A percentile compares a stretch with the other conserved stretches of the same genome.
Evolutionary conservation across 2,329 filamentous ascomycete genomes (phyloP).

Genomic region (Pseudopyricularia javanii): DNA sequence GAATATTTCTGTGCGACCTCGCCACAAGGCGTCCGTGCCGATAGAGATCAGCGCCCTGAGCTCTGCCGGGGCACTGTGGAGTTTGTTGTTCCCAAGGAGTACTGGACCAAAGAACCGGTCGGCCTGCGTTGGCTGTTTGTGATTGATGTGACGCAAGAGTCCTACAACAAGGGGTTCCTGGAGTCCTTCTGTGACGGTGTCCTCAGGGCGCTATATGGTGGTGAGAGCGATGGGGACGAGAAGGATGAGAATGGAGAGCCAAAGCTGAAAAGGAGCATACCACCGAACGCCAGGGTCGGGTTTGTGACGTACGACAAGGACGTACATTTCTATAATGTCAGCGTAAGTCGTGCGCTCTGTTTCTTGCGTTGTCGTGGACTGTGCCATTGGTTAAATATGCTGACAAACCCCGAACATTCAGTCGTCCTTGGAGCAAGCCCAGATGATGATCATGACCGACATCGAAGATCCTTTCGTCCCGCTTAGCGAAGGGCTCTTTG

Average conservation of each 20-base stretch:
- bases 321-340: slow-evolving; percentile 95
- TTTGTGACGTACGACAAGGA: slow-evolving; percentile 96
- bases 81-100: slow-evolving; percentile 94
- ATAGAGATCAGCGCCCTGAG: slow-evolving; percentile 81
- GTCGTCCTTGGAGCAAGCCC: slow-evolving; percentile 69
- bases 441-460: slow-evolving; percentile 98
- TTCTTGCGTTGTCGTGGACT: background rate
- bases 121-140: slow-evolving; percentile 81
- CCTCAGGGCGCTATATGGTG: slow-evolving; percentile 69
- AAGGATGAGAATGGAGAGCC: slow-evolving; percentile 40
- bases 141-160: slow-evolving; percentile 86
- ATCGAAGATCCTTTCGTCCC: slow-evolving; percentile 94
- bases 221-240: slow-evolving; percentile 33
- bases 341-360: slow-evolving; percentile 37
- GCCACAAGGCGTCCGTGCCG: slow-evolving; percentile 73
- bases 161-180: slow-evolving; percentile 80
- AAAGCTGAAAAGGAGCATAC: slow-evolving; percentile 48
- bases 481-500: slow-evolving; percentile 81
- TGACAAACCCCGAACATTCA: slow-evolving; percentile 16
- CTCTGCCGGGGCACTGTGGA: slow-evolving; percentile 87
- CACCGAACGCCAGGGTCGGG: slow-evolving; percentile 73
- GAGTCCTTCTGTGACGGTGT: slow-evolving; percentile 88
- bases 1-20: slow-evolving; percentile 93
- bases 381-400: background rate
- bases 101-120: slow-evolving; percentile 91